Conservation (phyloP, 331 rosid genomes). For the Dryas integrifolia region DNA sequence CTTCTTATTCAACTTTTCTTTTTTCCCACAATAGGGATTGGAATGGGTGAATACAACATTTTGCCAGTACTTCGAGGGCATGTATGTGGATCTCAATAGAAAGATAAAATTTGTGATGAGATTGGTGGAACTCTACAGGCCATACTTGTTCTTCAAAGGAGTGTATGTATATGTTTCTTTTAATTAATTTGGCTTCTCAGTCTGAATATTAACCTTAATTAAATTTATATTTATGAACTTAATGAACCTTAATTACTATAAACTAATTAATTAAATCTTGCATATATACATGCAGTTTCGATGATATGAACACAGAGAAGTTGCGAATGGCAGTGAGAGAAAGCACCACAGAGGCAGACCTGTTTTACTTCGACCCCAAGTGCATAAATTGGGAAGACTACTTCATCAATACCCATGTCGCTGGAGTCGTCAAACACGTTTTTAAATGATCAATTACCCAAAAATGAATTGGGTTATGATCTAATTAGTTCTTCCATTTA, state of each 20-base stretch:
- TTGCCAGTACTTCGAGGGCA: constrained; percentile 55
- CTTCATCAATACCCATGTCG: constrained; percentile 35
- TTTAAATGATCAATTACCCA: constrained; percentile 16
- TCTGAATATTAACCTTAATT: no score
- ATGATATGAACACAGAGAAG: constrained; percentile 37
- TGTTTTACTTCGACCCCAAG: constrained; percentile 36
- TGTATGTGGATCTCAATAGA: constrained; percentile 36
- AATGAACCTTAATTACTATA: no score
- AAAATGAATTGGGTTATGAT: not conserved
- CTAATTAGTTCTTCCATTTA: not conserved
- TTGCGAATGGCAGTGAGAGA: constrained; percentile 17
- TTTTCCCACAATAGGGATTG: constrained; percentile 46
- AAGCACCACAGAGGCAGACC: constrained; percentile 1
- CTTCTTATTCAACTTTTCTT: not conserved
- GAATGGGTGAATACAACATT: constrained; percentile 54
- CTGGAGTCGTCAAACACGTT: constrained; percentile 33
- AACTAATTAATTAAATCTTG: not conserved
- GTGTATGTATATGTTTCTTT: constrained; percentile 40
- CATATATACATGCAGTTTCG: constrained; percentile 29
- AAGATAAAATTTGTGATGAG: constrained; percentile 62
- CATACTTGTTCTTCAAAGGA: constrained; percentile 78
- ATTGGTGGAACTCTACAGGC: constrained; percentile 64
- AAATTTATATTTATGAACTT: not conserved
- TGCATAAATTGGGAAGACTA: constrained; percentile 44
- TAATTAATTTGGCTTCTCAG: not conserved